Base-by-base conservation (phyloP, 768 basidiomycete genomes). In the Solioccasus polychromus region DNA sequence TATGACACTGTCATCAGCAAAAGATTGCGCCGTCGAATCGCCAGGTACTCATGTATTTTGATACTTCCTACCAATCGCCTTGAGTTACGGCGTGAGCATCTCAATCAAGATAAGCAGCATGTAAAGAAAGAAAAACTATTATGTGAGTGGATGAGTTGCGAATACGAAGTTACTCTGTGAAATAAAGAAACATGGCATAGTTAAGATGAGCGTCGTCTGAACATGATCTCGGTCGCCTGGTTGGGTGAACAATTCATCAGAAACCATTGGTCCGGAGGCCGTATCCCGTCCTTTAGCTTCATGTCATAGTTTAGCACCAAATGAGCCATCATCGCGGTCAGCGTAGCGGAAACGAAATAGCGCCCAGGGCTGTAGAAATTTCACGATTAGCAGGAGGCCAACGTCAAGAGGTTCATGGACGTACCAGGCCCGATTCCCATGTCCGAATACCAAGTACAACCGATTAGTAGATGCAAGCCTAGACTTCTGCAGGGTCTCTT, bases 301-400 rank as follows among this genome's bases (percentile, higher is more conserved):
- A 74, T 57, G 47, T 74, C 73, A 55, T 73, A 74, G 47, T 64
- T 61, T 42, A 69, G 42, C 11, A 74, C 58, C 47, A 75, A 49
- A 46, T 71, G 60, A 23, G 73, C 73, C 57, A 72, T 58, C 53
- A 70, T 64, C 1, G 65, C 58, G 24, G 73, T 74, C 57, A 74
- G 57, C 56, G 63, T 54, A 20, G 64, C 63, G 4, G 69, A 68
- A 22, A 60, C 70, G 45, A 75, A 73, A 52, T 71, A 72, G 9
- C 73, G 64, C 4, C 73, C 72, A 4, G 72, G 72, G 46, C 71
- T 73, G 45, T 14, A 17, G 30, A 45, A 41, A n/a, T 25, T n/a
- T 30, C 37, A 44, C 3, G 19, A 32, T 42, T 35, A 6, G 19
- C 23, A 35, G 19, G 38, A 24, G 31, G 31, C 30, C 20, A 42